A percentile compares a stretch with the other conserved stretches of the same genome.
Evolutionary conservation across 1,284 basidiomycete genomes (phyloP).

Genomic region (Microbotryomycetes sp.): DNA sequence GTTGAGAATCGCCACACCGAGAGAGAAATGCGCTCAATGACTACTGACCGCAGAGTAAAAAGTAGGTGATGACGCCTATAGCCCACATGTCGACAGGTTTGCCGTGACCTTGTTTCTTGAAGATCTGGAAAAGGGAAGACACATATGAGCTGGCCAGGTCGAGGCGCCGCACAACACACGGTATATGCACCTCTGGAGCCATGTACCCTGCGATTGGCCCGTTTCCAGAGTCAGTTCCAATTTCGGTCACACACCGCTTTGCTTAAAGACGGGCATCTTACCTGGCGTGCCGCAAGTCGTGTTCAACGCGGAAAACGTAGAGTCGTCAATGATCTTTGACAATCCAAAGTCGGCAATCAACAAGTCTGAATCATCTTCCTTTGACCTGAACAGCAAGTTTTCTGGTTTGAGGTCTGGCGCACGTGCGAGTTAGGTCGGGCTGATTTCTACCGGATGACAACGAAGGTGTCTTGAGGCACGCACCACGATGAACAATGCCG

Average conservation of each 20-base stretch:
- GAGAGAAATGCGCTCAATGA: constrained; percentile 7
- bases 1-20: constrained; percentile 5
- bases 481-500: constrained; percentile 92
- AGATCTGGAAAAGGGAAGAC: constrained; percentile 50
- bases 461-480: constrained; percentile 26
- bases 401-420: constrained; percentile 84
- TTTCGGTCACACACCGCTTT: not conserved
- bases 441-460: not conserved
- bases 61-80: constrained; percentile 85
- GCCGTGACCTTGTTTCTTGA: constrained; percentile 88
- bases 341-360: constrained; percentile 98
- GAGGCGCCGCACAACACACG: not conserved
- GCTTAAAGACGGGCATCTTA: constrained; percentile 36
- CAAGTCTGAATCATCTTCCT: constrained; percentile 84
- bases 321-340: constrained; percentile 63
- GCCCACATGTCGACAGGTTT: constrained; percentile 83
- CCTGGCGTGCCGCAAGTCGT: constrained; percentile 92
- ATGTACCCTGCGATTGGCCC: constrained; percentile 67
- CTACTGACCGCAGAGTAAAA: constrained; percentile 65
- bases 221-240: not conserved
- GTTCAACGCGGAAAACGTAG: constrained; percentile 77
- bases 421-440: not conserved
- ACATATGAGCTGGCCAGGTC: not conserved
- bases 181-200: constrained; percentile 63
- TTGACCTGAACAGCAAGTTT: constrained; percentile 87